phyloP scores from a whole-genome alignment of 495 filamentous ascomycete species.

The Penicillium ucsense region DNA sequence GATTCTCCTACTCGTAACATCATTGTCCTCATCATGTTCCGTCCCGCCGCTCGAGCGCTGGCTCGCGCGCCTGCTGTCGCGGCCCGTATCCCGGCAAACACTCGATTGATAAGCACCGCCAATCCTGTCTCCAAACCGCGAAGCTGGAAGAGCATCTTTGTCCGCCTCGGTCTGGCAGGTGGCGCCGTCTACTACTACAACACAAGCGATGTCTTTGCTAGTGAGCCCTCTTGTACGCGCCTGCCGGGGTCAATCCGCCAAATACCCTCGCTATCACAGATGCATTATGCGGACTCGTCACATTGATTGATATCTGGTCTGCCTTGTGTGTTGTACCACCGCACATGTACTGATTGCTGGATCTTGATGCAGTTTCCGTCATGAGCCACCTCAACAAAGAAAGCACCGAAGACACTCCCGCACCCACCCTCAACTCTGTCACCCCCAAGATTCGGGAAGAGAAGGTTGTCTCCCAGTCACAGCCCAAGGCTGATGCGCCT shows the following conservation, averaged over 20 bases:
- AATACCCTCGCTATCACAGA: slow-evolving; percentile 1
- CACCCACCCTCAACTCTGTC: slow-evolving; percentile 38
- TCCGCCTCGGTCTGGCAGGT: slow-evolving; percentile 65
- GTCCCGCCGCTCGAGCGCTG: slow-evolving; percentile 46
- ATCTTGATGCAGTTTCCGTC: slow-evolving; percentile 22
- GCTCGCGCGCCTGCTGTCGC: slow-evolving; percentile 38
- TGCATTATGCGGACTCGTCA: slow-evolving; percentile 1
- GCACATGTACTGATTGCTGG: not conserved
- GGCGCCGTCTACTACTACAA: slow-evolving; percentile 88
- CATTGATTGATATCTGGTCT: slow-evolving; percentile 2
- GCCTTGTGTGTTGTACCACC: not conserved
- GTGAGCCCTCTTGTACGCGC: slow-evolving; percentile 67
- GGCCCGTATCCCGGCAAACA: slow-evolving; percentile 27
- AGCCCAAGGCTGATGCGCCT: slow-evolving; percentile 6
- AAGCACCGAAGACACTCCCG: slow-evolving; percentile 17
- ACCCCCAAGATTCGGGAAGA: slow-evolving; percentile 33
- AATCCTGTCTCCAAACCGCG: slow-evolving; percentile 56
- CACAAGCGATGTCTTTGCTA: slow-evolving; percentile 76
- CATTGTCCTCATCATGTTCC: slow-evolving; percentile 44
- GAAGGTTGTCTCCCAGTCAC: slow-evolving; percentile 9
- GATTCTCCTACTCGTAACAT: slow-evolving; percentile 2
- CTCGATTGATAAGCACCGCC: slow-evolving; percentile 63
- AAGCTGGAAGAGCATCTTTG: slow-evolving; percentile 70
- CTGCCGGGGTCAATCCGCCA: not conserved
- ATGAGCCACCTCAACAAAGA: slow-evolving; percentile 16